These are phyloP conservation scores for Dictyostelium purpureum DNA, from an alignment of 78 protist genomes.

Conservation along the genomic window DNA sequence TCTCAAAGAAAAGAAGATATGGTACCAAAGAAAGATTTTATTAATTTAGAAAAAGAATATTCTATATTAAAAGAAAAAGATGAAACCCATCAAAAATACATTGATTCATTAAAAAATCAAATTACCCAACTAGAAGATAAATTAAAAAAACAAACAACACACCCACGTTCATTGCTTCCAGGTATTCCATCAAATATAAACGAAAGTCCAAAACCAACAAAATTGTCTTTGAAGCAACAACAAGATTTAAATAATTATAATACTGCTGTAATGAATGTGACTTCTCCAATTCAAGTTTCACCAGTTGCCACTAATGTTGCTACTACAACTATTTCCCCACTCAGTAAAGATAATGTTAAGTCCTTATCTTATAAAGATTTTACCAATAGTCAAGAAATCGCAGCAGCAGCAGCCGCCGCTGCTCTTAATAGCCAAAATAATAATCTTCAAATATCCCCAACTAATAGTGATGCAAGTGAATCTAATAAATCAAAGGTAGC, in stretches of 20 bases:
- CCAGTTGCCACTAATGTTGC: not conserved
- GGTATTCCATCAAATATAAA: not conserved
- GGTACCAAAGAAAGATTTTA: not conserved
- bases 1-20: not conserved
- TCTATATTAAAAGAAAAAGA: not conserved
- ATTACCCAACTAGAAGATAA: not conserved
- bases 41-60: not conserved
- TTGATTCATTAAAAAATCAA: conserved; percentile 17
- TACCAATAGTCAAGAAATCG: not conserved
- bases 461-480: not conserved
- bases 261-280: not conserved
- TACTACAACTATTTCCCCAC: conserved; percentile 3
- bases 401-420: not conserved
- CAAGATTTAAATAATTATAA: not conserved
- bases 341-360: not conserved
- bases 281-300: not conserved
- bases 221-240: not conserved
- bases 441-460: not conserved
- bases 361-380: conserved; percentile 8
- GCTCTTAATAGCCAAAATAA: not conserved
- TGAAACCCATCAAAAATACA: not conserved
- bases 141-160: not conserved
- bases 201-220: not conserved
- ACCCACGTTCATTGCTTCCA: conserved; percentile 2
- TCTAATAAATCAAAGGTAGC: not conserved